A percentile compares a stretch with the other conserved stretches of the same genome.
phyloP scores from a whole-genome alignment of 345 rosid genomes.

The Eutrema heterophyllum region DNA sequence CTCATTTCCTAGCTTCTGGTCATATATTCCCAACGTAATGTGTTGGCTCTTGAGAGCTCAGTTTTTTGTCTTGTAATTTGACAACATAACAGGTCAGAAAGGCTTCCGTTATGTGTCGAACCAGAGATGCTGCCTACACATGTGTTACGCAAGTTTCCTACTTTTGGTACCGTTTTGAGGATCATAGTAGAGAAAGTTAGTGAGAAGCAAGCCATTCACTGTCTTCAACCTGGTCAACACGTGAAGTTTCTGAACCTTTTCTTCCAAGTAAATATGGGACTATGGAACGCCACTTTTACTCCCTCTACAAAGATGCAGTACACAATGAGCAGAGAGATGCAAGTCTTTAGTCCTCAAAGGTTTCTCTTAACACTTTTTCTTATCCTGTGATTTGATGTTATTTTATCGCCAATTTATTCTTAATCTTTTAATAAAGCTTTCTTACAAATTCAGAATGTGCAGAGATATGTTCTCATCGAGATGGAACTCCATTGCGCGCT shows the following conservation, averaged over 20 bases:
- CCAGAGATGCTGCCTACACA: conserved; percentile 17
- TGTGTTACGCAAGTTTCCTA: conserved; percentile 22
- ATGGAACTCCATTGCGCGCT: conserved; percentile 1
- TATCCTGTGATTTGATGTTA: background rate
- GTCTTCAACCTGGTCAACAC: conserved; percentile 29
- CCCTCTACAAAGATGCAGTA: conserved; percentile 30
- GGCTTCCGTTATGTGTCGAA: conserved; percentile 27
- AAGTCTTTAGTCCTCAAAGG: conserved; percentile 19
- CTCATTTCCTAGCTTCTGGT: background rate
- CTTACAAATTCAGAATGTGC: background rate
- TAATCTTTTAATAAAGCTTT: background rate
- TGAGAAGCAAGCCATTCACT: conserved; percentile 19
- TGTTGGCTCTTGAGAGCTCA: background rate
- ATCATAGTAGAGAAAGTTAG: conserved; percentile 11
- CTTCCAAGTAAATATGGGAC: conserved; percentile 19
- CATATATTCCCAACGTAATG: background rate
- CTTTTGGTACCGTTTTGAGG: conserved; percentile 31
- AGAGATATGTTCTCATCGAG: conserved; percentile 1
- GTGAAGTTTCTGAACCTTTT: conserved; percentile 28
- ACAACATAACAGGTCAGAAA: conserved; percentile 21
- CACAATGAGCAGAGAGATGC: conserved; percentile 10
- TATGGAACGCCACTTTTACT: conserved; percentile 24
- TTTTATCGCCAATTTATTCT: background rate
- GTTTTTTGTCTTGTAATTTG: background rate
- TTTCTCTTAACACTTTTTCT: background rate